Base-by-base conservation (phyloP, 1,284 basidiomycete species). In the Taiwanofungus camphoratus region DNA sequence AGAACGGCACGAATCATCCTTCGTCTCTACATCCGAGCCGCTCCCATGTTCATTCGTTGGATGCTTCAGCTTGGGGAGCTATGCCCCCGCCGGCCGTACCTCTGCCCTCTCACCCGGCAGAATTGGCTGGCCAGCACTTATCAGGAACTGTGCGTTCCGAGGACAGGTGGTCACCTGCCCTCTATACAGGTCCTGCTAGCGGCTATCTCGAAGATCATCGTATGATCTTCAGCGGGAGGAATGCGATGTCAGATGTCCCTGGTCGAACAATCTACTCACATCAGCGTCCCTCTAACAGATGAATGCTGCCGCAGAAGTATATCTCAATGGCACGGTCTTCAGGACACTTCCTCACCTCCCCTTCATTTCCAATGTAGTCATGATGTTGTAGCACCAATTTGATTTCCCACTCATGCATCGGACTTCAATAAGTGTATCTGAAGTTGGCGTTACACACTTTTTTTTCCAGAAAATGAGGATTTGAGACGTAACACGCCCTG, bases 211-310 rank as follows among this genome's bases (percentile, higher is more conserved):
- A 59, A 18, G 50, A 53, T 3, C 49, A 41, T 40, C 47, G 49
- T 16, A 15, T 50, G 18, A n/a, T 51, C 6, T 51, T 56, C 29
- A 45, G 42, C 27, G 53, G 49, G n/a, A 41, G 47, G 18, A 50
- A 45, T 20, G 42, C 49, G 9, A 51, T 59, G 37, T 42, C 52
- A 12, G 56, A 52, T 27, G 58, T 55, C 27, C 58, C 59, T 5
- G 61, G 61, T 36, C 53, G 61, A 42, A 63, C 61, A 32, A 63
- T 63, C 19, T 63, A 63, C 46, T 61, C 59, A 23, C 52, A 56
- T 22, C 53, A 58, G 33, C 50, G 42, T 18, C 33, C 41, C 29
- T 16, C 36, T 5, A 37, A 36, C 32, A n/a, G 34, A 34, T 41
- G 20, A 30, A 11, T 13, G 7, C 13, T 35, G 19, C 13, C 16